These are phyloP conservation scores for Colletotrichum spinosum DNA, from an alignment of 2,329 filamentous ascomycete species.

Conservation along the genomic window DNA sequence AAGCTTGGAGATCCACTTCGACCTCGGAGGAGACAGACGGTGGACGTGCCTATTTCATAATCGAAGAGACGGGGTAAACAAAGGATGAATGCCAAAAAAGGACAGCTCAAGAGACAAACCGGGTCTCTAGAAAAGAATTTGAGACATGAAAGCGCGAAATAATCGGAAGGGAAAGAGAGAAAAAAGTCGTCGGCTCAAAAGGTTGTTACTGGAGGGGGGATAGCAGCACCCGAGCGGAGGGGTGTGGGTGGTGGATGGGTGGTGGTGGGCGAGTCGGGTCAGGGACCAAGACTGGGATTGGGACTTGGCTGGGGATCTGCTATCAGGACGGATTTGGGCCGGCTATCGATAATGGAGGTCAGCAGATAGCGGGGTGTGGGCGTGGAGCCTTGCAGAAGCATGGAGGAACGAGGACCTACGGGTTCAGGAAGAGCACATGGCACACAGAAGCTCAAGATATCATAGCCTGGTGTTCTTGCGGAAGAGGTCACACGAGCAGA, in stretches of 20 bases:
- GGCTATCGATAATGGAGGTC: conserved; percentile 36
- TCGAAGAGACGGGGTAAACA: conserved; percentile 11
- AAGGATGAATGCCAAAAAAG: not conserved
- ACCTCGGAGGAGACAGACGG: conserved; percentile 21
- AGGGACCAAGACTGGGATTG: no score
- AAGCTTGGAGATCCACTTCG: conserved; percentile 25
- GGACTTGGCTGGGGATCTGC: conserved; percentile 23
- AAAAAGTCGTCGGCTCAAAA: conserved; percentile 18
- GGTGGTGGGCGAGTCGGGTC: no score
- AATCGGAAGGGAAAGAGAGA: conserved; percentile 19
- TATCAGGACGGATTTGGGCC: conserved; percentile 32
- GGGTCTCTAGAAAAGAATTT: conserved; percentile 22
- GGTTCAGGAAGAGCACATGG: conserved; percentile 34
- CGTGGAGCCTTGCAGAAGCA: conserved; percentile 29
- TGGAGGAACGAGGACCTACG: conserved; percentile 31
- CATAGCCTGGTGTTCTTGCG: conserved; percentile 19
- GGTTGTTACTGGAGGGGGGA: conserved; percentile 7
- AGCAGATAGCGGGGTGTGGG: conserved; percentile 33
- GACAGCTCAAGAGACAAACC: not conserved
- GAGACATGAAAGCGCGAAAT: conserved; percentile 20
- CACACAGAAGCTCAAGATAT: conserved; percentile 35
- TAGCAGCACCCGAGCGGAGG: conserved; percentile 17
- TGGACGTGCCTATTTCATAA: conserved; percentile 31
- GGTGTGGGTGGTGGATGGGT: conserved; percentile 5
- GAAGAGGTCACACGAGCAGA: conserved; percentile 32